Base-by-base conservation (phyloP, 1,284 basidiomycete species). In the Neolentinus lepideus region DNA sequence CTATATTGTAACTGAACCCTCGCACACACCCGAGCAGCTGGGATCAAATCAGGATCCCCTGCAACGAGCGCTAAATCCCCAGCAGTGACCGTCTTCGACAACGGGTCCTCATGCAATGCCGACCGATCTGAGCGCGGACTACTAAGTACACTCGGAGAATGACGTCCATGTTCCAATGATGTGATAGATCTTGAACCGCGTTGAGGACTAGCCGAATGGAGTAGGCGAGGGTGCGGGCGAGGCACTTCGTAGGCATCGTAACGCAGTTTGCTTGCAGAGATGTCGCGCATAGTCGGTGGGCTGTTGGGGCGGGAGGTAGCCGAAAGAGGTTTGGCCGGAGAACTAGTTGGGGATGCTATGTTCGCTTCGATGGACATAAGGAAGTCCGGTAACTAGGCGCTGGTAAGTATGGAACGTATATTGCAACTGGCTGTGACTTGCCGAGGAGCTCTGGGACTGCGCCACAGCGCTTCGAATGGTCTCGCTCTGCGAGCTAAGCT, bases 241-340 rank as follows among this genome's bases (percentile, higher is more conserved):
- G 88, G 86, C 1, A 79, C 63, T 35, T 83, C 86, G 64, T 90
- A 90, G 22, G 88, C 84, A 11, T 77, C 72, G 62, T 90, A 90
- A 61, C 85, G 79, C 51, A 90, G 69, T 63, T 81, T 81, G 60
- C 70, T 75, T 3, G 69, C 59, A 10, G 71, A 63, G 21, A 68
- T 66, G 12, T 70, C 68, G 6, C 70, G 66, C 14, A 70, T 48
- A 61, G 60, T 47, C 51, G 57, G 67, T 54, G 59, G 65, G 35
- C 57, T 60, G 54, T 58, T 54, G 14, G 47, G 29, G 31, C 25
- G 64, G 36, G 51, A 59, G 54, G 54, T 56, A 27, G 58, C 56
- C 19, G 64, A 55, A 35, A 60, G 55, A 52, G 59, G 52, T n/a
- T 53, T n/a, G 53, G 56, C 16, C 21, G 51, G 29, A 36, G 33